Evolutionary conservation across 257 asterid genomes (phyloP), one percentile per base, ranked within the genome.

Genomic region (Solanum chaucha): DNA sequence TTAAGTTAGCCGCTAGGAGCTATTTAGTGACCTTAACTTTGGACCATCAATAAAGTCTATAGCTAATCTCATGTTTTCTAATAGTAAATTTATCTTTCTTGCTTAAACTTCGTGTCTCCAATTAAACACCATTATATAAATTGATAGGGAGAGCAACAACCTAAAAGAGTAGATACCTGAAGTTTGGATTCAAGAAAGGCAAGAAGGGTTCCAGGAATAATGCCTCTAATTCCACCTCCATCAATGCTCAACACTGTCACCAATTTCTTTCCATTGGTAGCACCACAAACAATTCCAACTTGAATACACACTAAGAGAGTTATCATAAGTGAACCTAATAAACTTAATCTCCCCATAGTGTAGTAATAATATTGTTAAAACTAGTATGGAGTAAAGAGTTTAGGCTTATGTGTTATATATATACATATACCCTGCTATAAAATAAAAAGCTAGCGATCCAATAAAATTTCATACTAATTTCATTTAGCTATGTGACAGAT

Each of bases 211-310:
- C 90, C 93, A 4, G 96, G 98, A 83, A 94, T 89, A 8, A 93
- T 89, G 81, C 98, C 96, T 61, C 93, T 88, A 40, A 93, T 55
- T 30, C 96, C 98, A 26, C 95, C 96, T 68, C 96, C 96, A 67
- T 94, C 98, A 35, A 93, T 91, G 87, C 93, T 93, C 64, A 92
- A 83, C 3, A 93, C 90, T 10, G 95, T 93, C 13, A 88, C 92
- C 35, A 92, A n/a, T 38, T 38, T 64, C 17, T 90, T 90, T 51
- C 93, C 95, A 65, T 88, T 93, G 3, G 86, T 87, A 26, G 86
- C 86, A 87, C 90, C 90, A 64, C 85, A 86, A 9, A 91, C 84
- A 82, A 70, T 35, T 71, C 78, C 48, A 17, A 84, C 81, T 30
- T 28, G 84, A 32, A 87, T 51, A 36, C 41, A 32, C 40, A 22